Evolutionary conservation across 2,329 filamentous ascomycete species (phyloP), one percentile per base, ranked within the genome.

Genomic region (Aphanoascus verrucosus): DNA sequence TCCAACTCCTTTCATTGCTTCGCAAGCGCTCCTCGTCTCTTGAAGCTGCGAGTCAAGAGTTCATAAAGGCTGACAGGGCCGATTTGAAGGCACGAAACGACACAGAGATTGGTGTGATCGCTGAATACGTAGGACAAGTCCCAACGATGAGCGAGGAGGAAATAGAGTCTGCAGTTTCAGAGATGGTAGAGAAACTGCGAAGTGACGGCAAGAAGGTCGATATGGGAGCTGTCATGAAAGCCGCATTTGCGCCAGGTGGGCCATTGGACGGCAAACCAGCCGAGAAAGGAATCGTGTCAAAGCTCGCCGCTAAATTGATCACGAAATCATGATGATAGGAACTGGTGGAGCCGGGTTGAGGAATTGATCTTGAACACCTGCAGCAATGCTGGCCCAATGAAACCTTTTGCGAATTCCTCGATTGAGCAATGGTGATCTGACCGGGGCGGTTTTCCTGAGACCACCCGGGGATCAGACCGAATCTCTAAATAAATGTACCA

Each of bases 41-140:
- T 6, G 67, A 69, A 51, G 65, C 68, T 12, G 72, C 73, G 3
- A 65, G 64, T 2, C 60, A 70, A 14, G 68, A 75, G 56, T 75
- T 73, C 35, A 57, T 62, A 5, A 63, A 61, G 1, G 72, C 69
- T 6, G 64, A 69, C 1, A 65, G 74, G 28, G 57, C 66, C 3
- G 74, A 77, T 49, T 62, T 77, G 19, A 69, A 67, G 54, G 69
- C 72, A 38, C 72, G 72, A 51, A 72, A 75, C 55, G 69, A 73
- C 38, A 64, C 65, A 38, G 71, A 75, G 53, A 62, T 72, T 5
- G 58, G 63, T 3, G 66, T 76, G 2, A 61, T 76, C 43, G 67
- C 74, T 43, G 69, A 72, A 56, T 75, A 76, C 57, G 69, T 69
- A 3, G 60, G 64, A 31, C 63, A 69, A 35, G 68, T 76, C 20